These are phyloP conservation scores for Bruguiera parviflora DNA, from an alignment of 345 rosid species.

Conservation along the genomic window DNA sequence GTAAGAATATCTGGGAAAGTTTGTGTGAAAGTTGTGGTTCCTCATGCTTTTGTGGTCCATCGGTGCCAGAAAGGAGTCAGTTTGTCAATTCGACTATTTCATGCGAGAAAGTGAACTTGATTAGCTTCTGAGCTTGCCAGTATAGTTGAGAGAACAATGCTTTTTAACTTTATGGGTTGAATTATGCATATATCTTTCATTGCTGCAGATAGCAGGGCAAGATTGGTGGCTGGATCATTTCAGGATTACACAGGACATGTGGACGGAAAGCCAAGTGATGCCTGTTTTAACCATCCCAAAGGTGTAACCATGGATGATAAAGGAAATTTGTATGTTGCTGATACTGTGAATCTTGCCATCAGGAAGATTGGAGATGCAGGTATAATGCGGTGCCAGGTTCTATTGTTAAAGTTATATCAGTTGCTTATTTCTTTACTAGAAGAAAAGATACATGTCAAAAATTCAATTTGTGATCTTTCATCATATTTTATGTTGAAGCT, in stretches of 20 bases:
- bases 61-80: neutral
- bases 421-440: conserved; percentile 79
- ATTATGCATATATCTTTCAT: neutral
- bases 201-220: conserved; percentile 79
- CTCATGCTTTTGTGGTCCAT: neutral
- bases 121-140: conserved; percentile 2
- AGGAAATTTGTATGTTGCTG: conserved; percentile 93
- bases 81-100: neutral
- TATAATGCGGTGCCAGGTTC: conserved; percentile 10
- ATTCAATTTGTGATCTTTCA: conserved; percentile 47
- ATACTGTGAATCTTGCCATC: conserved; percentile 83
- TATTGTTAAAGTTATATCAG: conserved; percentile 46
- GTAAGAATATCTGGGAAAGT: neutral
- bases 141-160: neutral
- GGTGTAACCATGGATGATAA: conserved; percentile 95
- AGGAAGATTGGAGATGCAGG: conserved; percentile 95
- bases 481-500: too few species aligned
- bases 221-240: conserved; percentile 93
- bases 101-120: neutral
- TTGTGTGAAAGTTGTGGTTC: neutral
- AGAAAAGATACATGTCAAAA: conserved; percentile 66
- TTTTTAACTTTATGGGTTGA: neutral
- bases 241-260: conserved; percentile 95
- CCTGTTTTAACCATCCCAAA: conserved; percentile 87
- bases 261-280: conserved; percentile 91